A percentile compares a stretch with the other conserved stretches of the same genome.
phyloP scores from a whole-genome alignment of 2,329 filamentous ascomycete species.

The Didymella arachidicola region DNA sequence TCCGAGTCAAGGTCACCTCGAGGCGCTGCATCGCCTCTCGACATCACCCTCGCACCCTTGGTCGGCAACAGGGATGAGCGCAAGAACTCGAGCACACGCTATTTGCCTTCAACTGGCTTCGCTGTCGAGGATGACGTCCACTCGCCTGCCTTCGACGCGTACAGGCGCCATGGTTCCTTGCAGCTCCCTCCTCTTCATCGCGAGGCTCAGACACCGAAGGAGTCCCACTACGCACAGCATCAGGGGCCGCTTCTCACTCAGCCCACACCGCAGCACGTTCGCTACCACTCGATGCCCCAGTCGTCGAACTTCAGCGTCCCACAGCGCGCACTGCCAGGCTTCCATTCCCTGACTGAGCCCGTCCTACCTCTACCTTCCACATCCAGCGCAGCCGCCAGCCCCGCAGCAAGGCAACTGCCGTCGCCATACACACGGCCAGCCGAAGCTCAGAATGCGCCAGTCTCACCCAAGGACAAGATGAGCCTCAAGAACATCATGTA shows the following conservation, averaged over 20 bases:
- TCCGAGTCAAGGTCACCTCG: slow-evolving; percentile 58
- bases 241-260: slow-evolving; percentile 45
- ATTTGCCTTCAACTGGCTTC: slow-evolving; percentile 50
- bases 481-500: slow-evolving; percentile 47
- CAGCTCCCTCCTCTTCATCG: slow-evolving; percentile 47
- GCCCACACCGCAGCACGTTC: slow-evolving; percentile 40
- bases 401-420: slow-evolving; percentile 43
- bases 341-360: slow-evolving; percentile 45
- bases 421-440: slow-evolving; percentile 38
- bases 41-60: slow-evolving; percentile 51
- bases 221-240: slow-evolving; percentile 32
- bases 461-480: slow-evolving; percentile 47
- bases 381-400: slow-evolving; percentile 34
- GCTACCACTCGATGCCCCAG: slow-evolving; percentile 44
- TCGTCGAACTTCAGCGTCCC: slow-evolving; percentile 32
- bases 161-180: slow-evolving; percentile 42
- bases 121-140: slow-evolving; percentile 48
- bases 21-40: slow-evolving; percentile 56
- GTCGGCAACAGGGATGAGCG: slow-evolving; percentile 49
- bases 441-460: slow-evolving; percentile 43
- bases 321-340: slow-evolving; percentile 44
- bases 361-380: slow-evolving; percentile 37
- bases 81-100: slow-evolving; percentile 48
- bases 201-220: slow-evolving; percentile 35
- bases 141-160: slow-evolving; percentile 33